Evolutionary conservation across 1,284 basidiomycete genomes (phyloP), one percentile per base, ranked within the genome.

Genomic region (Ganoderma lingzhi): DNA sequence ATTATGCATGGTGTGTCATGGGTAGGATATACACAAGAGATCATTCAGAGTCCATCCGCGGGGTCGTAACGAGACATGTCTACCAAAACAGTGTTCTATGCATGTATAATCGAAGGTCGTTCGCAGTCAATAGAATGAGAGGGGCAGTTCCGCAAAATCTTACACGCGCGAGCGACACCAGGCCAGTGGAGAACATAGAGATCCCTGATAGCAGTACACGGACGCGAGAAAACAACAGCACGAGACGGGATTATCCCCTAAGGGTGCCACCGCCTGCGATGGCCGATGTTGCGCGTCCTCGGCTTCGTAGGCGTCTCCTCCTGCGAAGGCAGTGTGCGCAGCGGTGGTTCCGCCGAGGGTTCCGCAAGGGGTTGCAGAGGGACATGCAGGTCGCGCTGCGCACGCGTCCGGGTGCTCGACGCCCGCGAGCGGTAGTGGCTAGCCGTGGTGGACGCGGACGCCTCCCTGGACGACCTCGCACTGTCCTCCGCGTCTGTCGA

Each of bases 271-370:
- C 76, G 77, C 70, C 79, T 75, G 66, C 78, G 78, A 65, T 76
- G 76, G 59, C 76, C 73, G 35, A 73, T 68, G 65, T 76, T 80
- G 71, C 85, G 83, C 76, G 85, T 81, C 63, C 90, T 85, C 39
- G 89, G 89, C 69, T 87, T 83, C 23, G 89, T 91, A 39, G 89
- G 89, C 3, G 89, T 91, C 76, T 91, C 89, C 69, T 90, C 87
- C 71, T 79, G 84, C 32, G 76, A 78, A 64, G 78, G 79, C 60
- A 80, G 80, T 39, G 76, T 77, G 64, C 73, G 69, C 63, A 68
- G 64, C 61, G 70, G 66, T 17, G 73, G 68, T 41, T 75, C 73
- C 17, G 59, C 28, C 30, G 78, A 78, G 6, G 76, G 68, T 3
- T 69, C 73, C n/a, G 72, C 68, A 39, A 67, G 39, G n/a, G 63